A percentile compares a stretch with the other conserved stretches of the same genome.
Conservation (phyloP, 495 filamentous ascomycete genomes). For the Aspergillus panamensis region DNA sequence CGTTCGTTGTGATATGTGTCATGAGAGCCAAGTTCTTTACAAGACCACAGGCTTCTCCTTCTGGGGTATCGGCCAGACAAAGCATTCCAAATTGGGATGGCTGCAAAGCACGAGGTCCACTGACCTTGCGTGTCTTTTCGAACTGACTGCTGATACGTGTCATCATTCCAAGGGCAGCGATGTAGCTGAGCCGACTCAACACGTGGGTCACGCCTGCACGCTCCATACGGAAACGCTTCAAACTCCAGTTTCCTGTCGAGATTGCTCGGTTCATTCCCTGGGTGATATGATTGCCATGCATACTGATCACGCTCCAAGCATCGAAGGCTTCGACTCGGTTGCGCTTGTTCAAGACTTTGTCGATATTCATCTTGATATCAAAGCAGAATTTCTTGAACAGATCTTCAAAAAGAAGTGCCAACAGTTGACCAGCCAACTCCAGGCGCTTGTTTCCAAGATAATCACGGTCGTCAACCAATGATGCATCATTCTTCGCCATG, state of each 20-base stretch:
- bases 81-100: conserved; percentile 98
- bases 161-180: conserved; percentile 99
- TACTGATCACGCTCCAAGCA: conserved; percentile 68
- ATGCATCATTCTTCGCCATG: conserved; percentile 85
- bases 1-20: conserved; percentile 97
- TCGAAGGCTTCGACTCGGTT: conserved; percentile 84
- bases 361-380: conserved; percentile 83
- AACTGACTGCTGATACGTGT: conserved; percentile 97
- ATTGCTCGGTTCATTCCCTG: conserved; percentile 89
- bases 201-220: conserved; percentile 96
- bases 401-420: conserved; percentile 96
- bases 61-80: conserved; percentile 93
- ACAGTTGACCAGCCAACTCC: conserved; percentile 88
- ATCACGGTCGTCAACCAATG: conserved; percentile 89
- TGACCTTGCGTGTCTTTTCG: conserved; percentile 95
- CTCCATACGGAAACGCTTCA: conserved; percentile 98
- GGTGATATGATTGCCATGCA: conserved; percentile 78
- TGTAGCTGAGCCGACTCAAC: conserved; percentile 90
- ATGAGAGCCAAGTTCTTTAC: conserved; percentile 98
- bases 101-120: conserved; percentile 89
- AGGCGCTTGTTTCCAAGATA: conserved; percentile 97
- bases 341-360: conserved; percentile 88
- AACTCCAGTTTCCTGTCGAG: conserved; percentile 93
- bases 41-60: conserved; percentile 96
- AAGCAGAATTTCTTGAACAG: conserved; percentile 91